phyloP scores from a whole-genome alignment of 75 land plant species.

The Azolla pinnata region DNA sequence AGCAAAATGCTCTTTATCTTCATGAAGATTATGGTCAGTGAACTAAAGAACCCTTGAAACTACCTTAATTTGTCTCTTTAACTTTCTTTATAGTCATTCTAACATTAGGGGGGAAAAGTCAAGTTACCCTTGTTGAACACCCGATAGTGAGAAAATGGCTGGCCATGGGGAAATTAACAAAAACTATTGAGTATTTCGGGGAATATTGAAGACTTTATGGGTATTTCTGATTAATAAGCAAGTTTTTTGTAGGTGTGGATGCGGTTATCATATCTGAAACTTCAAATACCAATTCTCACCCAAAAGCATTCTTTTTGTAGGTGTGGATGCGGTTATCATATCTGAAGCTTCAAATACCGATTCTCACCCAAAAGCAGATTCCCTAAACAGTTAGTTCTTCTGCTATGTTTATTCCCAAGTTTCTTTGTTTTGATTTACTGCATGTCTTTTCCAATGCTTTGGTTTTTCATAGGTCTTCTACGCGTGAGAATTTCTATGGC shows the following conservation, averaged over 20 bases:
- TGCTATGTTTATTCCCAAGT: too few species aligned
- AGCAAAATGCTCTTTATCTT: constrained; percentile 14
- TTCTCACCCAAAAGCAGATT: not conserved
- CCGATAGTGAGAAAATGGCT: too few species aligned
- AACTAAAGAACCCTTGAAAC: not conserved
- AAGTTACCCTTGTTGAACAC: too few species aligned
- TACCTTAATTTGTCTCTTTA: too few species aligned
- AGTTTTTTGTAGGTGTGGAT: not conserved
- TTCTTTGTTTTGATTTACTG: not conserved
- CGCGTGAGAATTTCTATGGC: constrained; percentile 12
- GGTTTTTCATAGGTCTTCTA: constrained; percentile 15
- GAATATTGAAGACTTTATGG: too few species aligned
- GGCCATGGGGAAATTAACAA: too few species aligned
- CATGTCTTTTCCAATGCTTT: constrained; percentile 1
- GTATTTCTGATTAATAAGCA: too few species aligned
- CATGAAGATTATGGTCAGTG: constrained; percentile 25
- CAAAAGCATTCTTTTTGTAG: not conserved
- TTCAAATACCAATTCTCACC: not conserved
- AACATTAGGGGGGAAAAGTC: too few species aligned
- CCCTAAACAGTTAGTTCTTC: not conserved
- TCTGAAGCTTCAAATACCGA: not conserved
- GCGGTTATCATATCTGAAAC: not conserved
- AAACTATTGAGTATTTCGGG: too few species aligned
- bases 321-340: not conserved
- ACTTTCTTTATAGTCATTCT: too few species aligned